phyloP scores from a whole-genome alignment of 176 grass and related monocot genomes.

The Eremochloa ophiuroides region DNA sequence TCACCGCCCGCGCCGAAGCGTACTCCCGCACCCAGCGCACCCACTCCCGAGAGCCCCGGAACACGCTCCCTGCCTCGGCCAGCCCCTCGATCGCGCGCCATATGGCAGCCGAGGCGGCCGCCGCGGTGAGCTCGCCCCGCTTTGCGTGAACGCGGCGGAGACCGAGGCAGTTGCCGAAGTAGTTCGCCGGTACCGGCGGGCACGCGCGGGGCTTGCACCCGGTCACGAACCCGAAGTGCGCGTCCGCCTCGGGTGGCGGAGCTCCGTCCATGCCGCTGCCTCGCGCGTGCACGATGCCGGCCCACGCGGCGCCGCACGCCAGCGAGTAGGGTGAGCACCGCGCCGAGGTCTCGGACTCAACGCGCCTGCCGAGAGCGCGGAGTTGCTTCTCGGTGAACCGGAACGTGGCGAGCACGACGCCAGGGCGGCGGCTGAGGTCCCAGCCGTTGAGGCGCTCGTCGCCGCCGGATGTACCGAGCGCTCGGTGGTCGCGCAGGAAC shows the following conservation, averaged over 20 bases:
- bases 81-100: slow-evolving; percentile 54
- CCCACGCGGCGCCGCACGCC: slow-evolving; percentile 74
- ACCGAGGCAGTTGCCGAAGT: slow-evolving; percentile 80
- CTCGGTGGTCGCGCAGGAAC: slow-evolving; percentile 7
- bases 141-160: slow-evolving; percentile 44
- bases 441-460: not conserved
- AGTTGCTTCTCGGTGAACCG: slow-evolving; percentile 32
- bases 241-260: not conserved
- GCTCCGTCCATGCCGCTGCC: not conserved
- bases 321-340: slow-evolving; percentile 62
- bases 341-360: slow-evolving; percentile 7
- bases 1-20: slow-evolving; percentile 52
- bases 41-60: slow-evolving; percentile 49
- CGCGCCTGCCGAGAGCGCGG: not conserved
- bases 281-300: slow-evolving; percentile 40
- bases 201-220: slow-evolving; percentile 51
- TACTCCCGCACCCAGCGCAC: slow-evolving; percentile 43
- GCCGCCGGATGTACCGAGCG: not conserved
- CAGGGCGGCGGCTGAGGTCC: slow-evolving; percentile 15
- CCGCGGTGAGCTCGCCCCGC: slow-evolving; percentile 4
- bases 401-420: slow-evolving; percentile 33
- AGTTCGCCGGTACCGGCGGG: slow-evolving; percentile 44
- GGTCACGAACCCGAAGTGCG: slow-evolving; percentile 56
- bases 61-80: slow-evolving; percentile 35
- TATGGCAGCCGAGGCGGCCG: slow-evolving; percentile 32